These are phyloP conservation scores for Kurtzmaniella quercitrusa DNA, from an alignment of 1,139 yeast genomes.

Conservation along the genomic window DNA sequence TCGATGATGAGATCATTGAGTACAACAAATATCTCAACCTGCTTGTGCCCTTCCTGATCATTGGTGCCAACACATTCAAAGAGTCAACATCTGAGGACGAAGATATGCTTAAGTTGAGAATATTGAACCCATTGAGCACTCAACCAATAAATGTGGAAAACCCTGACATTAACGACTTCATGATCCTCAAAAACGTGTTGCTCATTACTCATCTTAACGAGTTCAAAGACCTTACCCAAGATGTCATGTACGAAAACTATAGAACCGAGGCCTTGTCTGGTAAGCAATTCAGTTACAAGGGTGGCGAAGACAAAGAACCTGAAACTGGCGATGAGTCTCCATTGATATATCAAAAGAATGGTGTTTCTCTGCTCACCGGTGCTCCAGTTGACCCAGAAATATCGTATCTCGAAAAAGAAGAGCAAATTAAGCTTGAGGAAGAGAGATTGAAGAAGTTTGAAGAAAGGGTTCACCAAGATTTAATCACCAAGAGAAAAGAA, in stretches of 20 bases:
- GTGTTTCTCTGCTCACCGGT: slow-evolving; percentile 2
- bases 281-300: slow-evolving; percentile 40
- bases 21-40: slow-evolving; percentile 44
- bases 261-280: slow-evolving; percentile 64
- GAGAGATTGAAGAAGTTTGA: slow-evolving; percentile 76
- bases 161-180: slow-evolving; percentile 58
- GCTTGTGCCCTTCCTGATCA: slow-evolving; percentile 38
- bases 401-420: slow-evolving; percentile 64
- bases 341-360: slow-evolving; percentile 6
- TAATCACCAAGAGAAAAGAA: slow-evolving; percentile 79
- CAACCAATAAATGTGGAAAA: slow-evolving; percentile 50
- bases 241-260: slow-evolving; percentile 62
- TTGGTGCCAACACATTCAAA: slow-evolving; percentile 43
- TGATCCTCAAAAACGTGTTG: slow-evolving; percentile 60
- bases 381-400: slow-evolving; percentile 32
- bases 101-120: slow-evolving; percentile 35
- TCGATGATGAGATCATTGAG: slow-evolving; percentile 47
- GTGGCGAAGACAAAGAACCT: background rate
- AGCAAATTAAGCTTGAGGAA: slow-evolving; percentile 75
- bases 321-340: slow-evolving; percentile 3
- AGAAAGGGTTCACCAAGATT: slow-evolving; percentile 86
- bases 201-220: slow-evolving; percentile 78
- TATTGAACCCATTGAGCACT: slow-evolving; percentile 31
- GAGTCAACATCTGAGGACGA: slow-evolving; percentile 28
- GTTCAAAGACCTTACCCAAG: slow-evolving; percentile 67